Evolutionary conservation across 305 asterid genomes (phyloP).

Genomic region (Andrographis paniculata): DNA sequence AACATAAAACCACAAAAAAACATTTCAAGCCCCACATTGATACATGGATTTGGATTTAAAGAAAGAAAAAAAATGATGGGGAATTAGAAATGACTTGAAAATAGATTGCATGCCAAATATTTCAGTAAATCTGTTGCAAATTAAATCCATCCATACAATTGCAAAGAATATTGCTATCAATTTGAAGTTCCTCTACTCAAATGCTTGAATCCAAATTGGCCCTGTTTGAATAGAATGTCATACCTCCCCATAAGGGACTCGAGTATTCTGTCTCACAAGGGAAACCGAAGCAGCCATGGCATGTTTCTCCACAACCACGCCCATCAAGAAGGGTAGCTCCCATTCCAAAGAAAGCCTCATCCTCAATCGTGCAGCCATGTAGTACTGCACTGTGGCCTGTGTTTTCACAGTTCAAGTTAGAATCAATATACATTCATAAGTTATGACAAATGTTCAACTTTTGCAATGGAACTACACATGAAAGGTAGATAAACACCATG

Average conservation of each 20-base stretch:
- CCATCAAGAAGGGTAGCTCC: slow-evolving; percentile 88
- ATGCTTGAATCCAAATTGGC: background rate
- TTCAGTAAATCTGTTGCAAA: too few relatives aligned
- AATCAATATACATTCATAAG: background rate
- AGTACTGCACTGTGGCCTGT: slow-evolving; percentile 88
- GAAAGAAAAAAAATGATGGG: too few relatives aligned
- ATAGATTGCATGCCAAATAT: too few relatives aligned
- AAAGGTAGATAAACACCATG: background rate
- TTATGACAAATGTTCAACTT: background rate
- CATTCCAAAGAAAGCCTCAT: slow-evolving; percentile 90
- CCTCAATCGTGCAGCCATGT: slow-evolving; percentile 87
- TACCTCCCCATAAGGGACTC: slow-evolving; percentile 81
- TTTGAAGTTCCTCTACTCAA: background rate
- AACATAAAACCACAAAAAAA: too few relatives aligned
- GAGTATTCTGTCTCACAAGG: slow-evolving; percentile 76
- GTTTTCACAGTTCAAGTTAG: background rate
- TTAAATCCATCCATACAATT: too few relatives aligned
- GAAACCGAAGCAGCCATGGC: slow-evolving; percentile 96
- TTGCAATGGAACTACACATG: background rate
- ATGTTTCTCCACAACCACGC: slow-evolving; percentile 77
- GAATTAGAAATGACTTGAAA: too few relatives aligned
- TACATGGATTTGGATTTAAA: too few relatives aligned
- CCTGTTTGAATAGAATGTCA: background rate
- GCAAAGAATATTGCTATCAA: background rate
- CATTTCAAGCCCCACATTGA: too few relatives aligned